Base-by-base conservation (phyloP, 805 yeast genomes). In the Candida chauliodis region DNA sequence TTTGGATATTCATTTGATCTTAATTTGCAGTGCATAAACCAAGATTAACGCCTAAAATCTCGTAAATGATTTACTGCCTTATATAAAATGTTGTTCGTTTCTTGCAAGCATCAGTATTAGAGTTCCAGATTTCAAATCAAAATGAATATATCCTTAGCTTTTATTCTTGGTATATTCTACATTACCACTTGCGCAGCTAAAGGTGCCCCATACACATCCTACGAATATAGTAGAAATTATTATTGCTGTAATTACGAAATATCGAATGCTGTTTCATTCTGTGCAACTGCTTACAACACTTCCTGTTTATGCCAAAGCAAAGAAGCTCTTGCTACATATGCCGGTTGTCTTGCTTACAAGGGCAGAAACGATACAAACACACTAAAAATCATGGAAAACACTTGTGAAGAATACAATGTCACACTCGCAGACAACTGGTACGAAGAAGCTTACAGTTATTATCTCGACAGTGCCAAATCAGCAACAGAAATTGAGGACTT, bases 241-340 rank as follows among this genome's bases (percentile, higher is more conserved):
- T 29, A 34, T 21, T 19, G 24, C 18, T 40, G 43, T 30, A 15
- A 24, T 15, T 35, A 40, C 23, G 35, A 35, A 18, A 35, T 40
- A 4, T 15, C 24, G 14, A n/a, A 4, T 5, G 27, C 30, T 8
- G 38, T 21, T 7, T 15, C 39, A n/a, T 39, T 39, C 30, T 39
- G 42, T 30, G 14, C 22, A 21, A 14, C 28, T 5, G 18, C 34
- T n/a, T 14, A 19, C 20, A 29, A 35, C 16, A 9, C n/a, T 4
- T 19, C 30, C 5, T 63, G 67, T 37, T 25, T 42, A 19, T 63
- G 69, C 44, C 36, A 30, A 5, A 52, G 58, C 33, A 34, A 48
- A 16, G 43, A 53, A 22, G 57, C 56, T 5, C 43, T 58, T 40
- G 64, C 68, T 15, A 51, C 66, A 3, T 40, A 59, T 36, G 51